phyloP scores from a whole-genome alignment of 352 stramenopile genomes.

The Globisporangium okanoganense region DNA sequence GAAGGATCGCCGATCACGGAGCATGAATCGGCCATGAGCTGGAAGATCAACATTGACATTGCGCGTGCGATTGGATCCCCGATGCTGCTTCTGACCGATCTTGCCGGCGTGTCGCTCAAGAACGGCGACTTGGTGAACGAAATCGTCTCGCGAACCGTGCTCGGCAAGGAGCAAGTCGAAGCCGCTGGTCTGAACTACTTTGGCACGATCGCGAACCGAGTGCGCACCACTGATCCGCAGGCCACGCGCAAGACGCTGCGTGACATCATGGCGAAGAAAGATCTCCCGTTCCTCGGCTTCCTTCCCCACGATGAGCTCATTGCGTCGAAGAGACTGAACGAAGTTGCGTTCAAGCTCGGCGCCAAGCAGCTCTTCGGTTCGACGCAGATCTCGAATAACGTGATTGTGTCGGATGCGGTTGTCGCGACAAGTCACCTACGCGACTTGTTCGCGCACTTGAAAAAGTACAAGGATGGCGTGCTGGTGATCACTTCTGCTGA shows the following conservation, averaged over 20 bases:
- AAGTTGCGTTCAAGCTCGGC: conserved; percentile 62
- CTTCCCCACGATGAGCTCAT: conserved; percentile 64
- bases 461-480: conserved; percentile 72
- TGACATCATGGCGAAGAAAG: conserved; percentile 27
- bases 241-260: conserved; percentile 34
- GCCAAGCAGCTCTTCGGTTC: conserved; percentile 63
- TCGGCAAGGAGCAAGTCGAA: conserved; percentile 62
- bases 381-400: conserved; percentile 61
- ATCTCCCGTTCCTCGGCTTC: conserved; percentile 62
- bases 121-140: conserved; percentile 39
- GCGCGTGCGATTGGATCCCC: conserved; percentile 63
- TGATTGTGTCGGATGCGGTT: conserved; percentile 60
- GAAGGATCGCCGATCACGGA: conserved; percentile 66
- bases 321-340: conserved; percentile 73
- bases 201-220: conserved; percentile 72
- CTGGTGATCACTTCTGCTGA: conserved; percentile 78
- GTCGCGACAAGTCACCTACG: conserved; percentile 69
- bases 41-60: conserved; percentile 79
- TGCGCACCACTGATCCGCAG: conserved; percentile 31
- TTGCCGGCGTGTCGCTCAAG: conserved; percentile 21
- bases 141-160: conserved; percentile 48
- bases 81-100: conserved; percentile 62
- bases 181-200: conserved; percentile 59
- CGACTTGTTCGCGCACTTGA: conserved; percentile 71
- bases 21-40: conserved; percentile 70